Percentiles rank a stretch among this genome's conserved stretches.
Evolutionary conservation across 805 yeast species (phyloP).

Genomic region (Yarrowia sp.): DNA sequence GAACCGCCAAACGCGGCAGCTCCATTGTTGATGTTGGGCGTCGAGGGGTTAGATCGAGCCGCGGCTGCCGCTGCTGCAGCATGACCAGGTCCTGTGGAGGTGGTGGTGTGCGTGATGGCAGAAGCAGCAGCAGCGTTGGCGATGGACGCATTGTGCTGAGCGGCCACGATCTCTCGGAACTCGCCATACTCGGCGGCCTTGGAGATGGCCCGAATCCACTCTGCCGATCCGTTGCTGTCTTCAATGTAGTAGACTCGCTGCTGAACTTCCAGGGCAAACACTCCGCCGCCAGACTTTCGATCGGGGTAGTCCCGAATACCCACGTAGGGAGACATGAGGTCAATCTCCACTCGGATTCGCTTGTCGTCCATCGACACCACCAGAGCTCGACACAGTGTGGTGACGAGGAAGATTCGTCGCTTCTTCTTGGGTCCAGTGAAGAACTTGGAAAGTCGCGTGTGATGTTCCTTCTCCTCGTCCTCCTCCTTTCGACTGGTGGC

Average conservation of each 20-base stretch:
- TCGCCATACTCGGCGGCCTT: conserved; percentile 46
- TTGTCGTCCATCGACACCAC: conserved; percentile 48
- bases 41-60: conserved; percentile 14
- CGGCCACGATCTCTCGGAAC: conserved; percentile 33
- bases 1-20: conserved; percentile 20
- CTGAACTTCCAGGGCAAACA: conserved; percentile 49
- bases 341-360: conserved; percentile 48
- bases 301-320: conserved; percentile 48
- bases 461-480: conserved; percentile 43
- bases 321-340: conserved; percentile 49
- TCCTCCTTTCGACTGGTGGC: conserved; percentile 41
- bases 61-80: conserved; percentile 31
- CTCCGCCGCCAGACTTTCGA: conserved; percentile 45
- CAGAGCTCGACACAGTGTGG: conserved; percentile 50
- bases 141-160: conserved; percentile 38
- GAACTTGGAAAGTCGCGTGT: conserved; percentile 46
- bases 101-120: conserved; percentile 28
- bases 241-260: conserved; percentile 50
- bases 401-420: conserved; percentile 48
- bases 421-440: conserved; percentile 46
- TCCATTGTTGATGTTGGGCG: conserved; percentile 26
- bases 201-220: conserved; percentile 50
- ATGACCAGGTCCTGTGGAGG: conserved; percentile 20
- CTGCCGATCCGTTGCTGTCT: conserved; percentile 47
- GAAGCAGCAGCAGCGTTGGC: conserved; percentile 35